These are phyloP conservation scores for Magnolia kwangsiensis DNA, from an alignment of 164 flowering plant species.

Conservation along the genomic window DNA sequence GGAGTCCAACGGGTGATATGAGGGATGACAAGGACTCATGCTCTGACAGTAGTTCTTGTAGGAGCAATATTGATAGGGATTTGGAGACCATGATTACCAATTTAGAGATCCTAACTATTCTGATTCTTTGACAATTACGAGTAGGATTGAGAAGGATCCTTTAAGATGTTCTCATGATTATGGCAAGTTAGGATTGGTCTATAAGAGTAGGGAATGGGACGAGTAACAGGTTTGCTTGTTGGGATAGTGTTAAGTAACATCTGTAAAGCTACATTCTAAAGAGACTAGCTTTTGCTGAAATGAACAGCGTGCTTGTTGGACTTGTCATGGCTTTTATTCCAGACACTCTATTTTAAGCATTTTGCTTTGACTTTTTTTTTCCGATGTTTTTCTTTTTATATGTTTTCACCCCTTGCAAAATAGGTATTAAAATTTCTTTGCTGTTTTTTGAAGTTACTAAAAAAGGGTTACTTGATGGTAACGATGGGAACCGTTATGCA, in stretches of 20 bases:
- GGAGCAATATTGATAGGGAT: constrained; percentile 66
- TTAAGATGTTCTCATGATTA: constrained; percentile 56
- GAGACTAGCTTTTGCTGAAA: constrained; percentile 26
- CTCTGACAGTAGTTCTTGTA: constrained; percentile 66
- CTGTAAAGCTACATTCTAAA: constrained; percentile 51
- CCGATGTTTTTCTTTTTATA: neutral
- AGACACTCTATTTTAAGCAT: no score
- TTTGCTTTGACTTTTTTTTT: no score
- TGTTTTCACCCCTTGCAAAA: neutral
- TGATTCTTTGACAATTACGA: constrained; percentile 33
- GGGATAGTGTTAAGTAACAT: constrained; percentile 27
- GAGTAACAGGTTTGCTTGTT: constrained; percentile 26
- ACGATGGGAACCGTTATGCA: no score
- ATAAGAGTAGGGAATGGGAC: constrained; percentile 25
- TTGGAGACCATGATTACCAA: constrained; percentile 27
- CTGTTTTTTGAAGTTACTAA: no score
- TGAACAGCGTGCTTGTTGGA: no score
- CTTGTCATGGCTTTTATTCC: no score
- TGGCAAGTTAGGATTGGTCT: constrained; percentile 48
- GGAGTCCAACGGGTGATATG: constrained; percentile 55
- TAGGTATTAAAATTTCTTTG: no score
- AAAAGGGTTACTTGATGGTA: no score
- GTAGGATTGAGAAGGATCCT: constrained; percentile 45
- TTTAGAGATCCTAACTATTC: constrained; percentile 36
- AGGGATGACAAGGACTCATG: constrained; percentile 38